Evolutionary conservation across 2,329 filamentous ascomycete species (phyloP), one percentile per base, ranked within the genome.

Genomic region (Torrubiella hemipterigena): DNA sequence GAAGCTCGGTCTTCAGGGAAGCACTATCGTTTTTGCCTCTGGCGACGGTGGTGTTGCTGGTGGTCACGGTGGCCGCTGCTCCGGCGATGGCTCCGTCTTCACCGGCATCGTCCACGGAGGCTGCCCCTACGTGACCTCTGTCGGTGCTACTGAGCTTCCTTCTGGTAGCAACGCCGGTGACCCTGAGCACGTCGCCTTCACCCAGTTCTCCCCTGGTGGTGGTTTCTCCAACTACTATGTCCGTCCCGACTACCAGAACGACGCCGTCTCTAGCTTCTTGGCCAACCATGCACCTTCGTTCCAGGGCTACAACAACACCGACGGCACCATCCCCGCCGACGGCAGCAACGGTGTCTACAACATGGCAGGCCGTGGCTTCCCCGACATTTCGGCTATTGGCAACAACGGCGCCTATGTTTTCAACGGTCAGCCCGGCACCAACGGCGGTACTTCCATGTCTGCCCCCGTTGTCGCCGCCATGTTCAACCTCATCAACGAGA

Each of bases 101-200:
- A 50, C 43, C 15, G 61, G 44, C 59, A 60, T 42, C 39, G 49
- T 2, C 46, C 50, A 17, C 55, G 60, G 4, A 37, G 35, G 6
- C 64, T 66, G 41, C 59, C 37, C 65, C 60, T 4, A 59, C 43
- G 48, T 69, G 14, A 65, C 61, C 1, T 54, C 59, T 5, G 64
- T 69, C 4, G 65, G 66, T 25, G 65, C 64, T 12, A 69, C 66
- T 1, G 54, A 65, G 44, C 50, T 69, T 19, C 45, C 48, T 20
- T 51, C 52, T 30, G 53, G 52, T 11, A 54, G 53, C 6, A 54
- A 56, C 2, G 49, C 60, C 52, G 34, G 61, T 61, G 15, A 63
- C 59, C 41, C 54, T 62, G 41, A 67, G 44, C 45, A 58, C 50
- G 4, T 61, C 61, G 47, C 56, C 54, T 39, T 24, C 12, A 11